Conservation (phyloP, 192 early-diverging fungal genomes). For the Chytriomyces sp. region DNA sequence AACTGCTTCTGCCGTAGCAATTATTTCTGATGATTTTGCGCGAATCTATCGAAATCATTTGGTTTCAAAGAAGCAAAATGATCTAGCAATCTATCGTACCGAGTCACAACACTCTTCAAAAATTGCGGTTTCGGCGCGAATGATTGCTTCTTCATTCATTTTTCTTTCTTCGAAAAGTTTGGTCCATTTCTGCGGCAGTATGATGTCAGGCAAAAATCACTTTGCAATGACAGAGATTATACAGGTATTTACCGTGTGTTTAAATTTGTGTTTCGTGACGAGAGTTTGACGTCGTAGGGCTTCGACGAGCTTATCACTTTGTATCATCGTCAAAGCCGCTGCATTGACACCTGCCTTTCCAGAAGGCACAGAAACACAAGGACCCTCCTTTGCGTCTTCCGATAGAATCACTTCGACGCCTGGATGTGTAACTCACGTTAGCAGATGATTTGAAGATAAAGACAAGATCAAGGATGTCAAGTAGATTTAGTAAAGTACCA, state of each 20-base stretch:
- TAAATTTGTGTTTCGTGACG: slow-evolving; percentile 24
- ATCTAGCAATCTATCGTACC: slow-evolving; percentile 10
- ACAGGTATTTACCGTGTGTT: slow-evolving; percentile 15
- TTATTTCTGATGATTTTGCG: slow-evolving; percentile 16
- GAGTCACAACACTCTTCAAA: slow-evolving; percentile 45
- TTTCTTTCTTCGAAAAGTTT: slow-evolving; percentile 22
- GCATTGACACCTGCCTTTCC: not conserved
- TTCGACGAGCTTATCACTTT: slow-evolving; percentile 17
- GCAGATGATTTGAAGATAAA: not conserved
- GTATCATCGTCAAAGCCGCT: not conserved
- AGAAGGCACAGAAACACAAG: slow-evolving; percentile 6
- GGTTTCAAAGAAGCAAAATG: not conserved
- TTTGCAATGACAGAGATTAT: not conserved
- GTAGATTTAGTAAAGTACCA: too few relatives aligned
- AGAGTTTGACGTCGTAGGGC: slow-evolving; percentile 18
- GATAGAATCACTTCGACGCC: slow-evolving; percentile 5
- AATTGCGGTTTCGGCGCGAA: slow-evolving; percentile 27
- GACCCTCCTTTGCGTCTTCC: slow-evolving; percentile 33
- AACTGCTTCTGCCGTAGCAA: slow-evolving; percentile 40
- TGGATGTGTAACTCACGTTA: not conserved
- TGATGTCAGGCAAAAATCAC: not conserved
- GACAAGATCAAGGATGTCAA: too few relatives aligned
- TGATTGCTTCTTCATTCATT: slow-evolving; percentile 17
- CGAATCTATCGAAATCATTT: slow-evolving; percentile 5
- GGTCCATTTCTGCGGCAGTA: slow-evolving; percentile 42